These are phyloP conservation scores for Lachnellula hyalina DNA, from an alignment of 2,329 filamentous ascomycete genomes.

Conservation along the genomic window DNA sequence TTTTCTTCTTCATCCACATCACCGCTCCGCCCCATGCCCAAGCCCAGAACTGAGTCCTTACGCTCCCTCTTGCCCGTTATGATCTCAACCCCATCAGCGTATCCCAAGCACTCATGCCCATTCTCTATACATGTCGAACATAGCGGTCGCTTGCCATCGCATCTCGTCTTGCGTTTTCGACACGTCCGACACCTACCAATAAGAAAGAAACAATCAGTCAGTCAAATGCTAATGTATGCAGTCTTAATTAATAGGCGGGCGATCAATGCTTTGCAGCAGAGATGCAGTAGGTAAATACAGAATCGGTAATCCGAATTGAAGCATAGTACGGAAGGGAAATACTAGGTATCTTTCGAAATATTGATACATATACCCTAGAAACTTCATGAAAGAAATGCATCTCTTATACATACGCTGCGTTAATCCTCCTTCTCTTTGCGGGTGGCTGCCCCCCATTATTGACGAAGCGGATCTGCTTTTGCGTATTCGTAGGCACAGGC, in stretches of 20 bases:
- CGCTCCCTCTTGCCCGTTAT: constrained; percentile 11
- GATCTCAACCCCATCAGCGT: constrained; percentile 39
- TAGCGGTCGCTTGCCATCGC: constrained; percentile 65
- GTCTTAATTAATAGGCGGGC: too few species aligned
- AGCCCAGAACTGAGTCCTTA: constrained; percentile 13
- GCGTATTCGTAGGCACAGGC: constrained; percentile 28
- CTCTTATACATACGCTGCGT: constrained; percentile 57
- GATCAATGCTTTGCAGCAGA: background rate
- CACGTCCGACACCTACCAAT: constrained; percentile 61
- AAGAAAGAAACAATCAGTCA: background rate
- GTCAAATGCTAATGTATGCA: too few species aligned
- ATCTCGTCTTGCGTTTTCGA: constrained; percentile 70
- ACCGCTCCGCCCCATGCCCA: constrained; percentile 27
- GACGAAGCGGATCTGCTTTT: constrained; percentile 69
- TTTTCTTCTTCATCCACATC: constrained; percentile 36
- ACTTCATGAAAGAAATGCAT: too few species aligned
- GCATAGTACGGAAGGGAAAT: background rate
- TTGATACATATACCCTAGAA: background rate
- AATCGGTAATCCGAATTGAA: constrained; percentile 3
- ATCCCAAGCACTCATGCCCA: constrained; percentile 64
- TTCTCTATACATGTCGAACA: constrained; percentile 71
- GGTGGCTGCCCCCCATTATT: constrained; percentile 77
- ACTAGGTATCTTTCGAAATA: background rate
- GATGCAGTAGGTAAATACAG: background rate
- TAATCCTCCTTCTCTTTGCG: constrained; percentile 72